A percentile compares a stretch with the other conserved stretches of the same genome.
Evolutionary conservation across 2,329 filamentous ascomycete genomes (phyloP).

Genomic region (Cladorrhinum sp.): DNA sequence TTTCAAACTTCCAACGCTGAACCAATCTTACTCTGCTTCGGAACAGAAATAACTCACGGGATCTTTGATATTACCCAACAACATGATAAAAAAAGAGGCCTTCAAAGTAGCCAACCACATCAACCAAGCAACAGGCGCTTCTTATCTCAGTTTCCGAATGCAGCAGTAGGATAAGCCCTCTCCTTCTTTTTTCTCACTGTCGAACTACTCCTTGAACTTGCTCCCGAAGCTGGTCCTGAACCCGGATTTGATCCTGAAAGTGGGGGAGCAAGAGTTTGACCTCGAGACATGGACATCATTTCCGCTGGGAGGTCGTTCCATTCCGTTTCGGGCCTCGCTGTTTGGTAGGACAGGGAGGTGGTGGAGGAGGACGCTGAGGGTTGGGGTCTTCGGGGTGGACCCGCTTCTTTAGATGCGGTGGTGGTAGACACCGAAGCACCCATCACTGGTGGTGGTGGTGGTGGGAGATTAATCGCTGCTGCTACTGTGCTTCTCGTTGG

Average conservation of each 20-base stretch:
- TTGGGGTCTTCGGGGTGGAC: slow-evolving; percentile 11
- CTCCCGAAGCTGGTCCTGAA: slow-evolving; percentile 36
- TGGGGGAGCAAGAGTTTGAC: slow-evolving; percentile 17
- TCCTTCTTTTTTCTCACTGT: slow-evolving; percentile 55
- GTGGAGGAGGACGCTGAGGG: slow-evolving; percentile 16
- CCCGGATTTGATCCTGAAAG: slow-evolving; percentile 11
- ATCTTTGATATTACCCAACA: too few species aligned
- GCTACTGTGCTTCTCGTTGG: slow-evolving; percentile 15
- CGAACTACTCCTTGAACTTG: slow-evolving; percentile 57
- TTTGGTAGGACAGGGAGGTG: slow-evolving; percentile 52
- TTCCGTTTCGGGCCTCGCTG: slow-evolving; percentile 55
- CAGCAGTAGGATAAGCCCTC: slow-evolving; percentile 59
- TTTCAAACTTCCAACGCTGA: neutral
- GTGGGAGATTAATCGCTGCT: slow-evolving; percentile 24
- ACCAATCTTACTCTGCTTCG: too few species aligned
- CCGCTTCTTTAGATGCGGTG: neutral
- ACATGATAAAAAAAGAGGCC: too few species aligned
- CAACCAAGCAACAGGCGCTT: too few species aligned
- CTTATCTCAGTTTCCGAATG: slow-evolving; percentile 47
- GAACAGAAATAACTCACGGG: too few species aligned
- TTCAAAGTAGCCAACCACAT: too few species aligned
- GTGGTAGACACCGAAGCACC: slow-evolving; percentile 11
- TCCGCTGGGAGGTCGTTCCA: slow-evolving; percentile 66
- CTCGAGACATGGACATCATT: slow-evolving; percentile 38
- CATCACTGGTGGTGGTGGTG: slow-evolving; percentile 12